Percentiles rank a stretch among this genome's conserved stretches.
Evolutionary conservation across 495 filamentous ascomycete species (phyloP).

Genomic region (Extremus antarcticus): DNA sequence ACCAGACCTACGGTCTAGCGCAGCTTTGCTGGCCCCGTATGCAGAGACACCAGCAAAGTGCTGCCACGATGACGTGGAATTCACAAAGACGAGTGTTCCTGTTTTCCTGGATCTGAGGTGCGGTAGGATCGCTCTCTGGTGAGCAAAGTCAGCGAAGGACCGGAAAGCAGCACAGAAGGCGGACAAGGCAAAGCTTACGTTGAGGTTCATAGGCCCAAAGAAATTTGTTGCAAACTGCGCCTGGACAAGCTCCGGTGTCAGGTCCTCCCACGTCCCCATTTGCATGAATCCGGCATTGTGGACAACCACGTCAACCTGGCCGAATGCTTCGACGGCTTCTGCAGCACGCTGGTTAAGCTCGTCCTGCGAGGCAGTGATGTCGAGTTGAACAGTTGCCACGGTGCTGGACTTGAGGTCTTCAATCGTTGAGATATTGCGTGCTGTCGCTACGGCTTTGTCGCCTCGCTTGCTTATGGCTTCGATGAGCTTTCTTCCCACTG

Average conservation of each 20-base stretch:
- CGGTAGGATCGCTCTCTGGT: background rate
- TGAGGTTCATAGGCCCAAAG: background rate
- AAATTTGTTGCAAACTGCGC: background rate
- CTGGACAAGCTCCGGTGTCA: background rate
- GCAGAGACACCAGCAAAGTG: background rate
- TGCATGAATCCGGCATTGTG: background rate
- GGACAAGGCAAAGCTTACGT: background rate
- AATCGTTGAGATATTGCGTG: background rate
- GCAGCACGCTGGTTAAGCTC: background rate
- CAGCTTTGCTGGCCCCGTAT: background rate
- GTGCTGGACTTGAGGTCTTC: background rate
- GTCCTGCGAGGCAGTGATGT: background rate
- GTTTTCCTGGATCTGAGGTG: background rate
- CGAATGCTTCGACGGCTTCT: background rate
- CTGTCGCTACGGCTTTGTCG: background rate
- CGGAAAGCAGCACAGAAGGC: background rate
- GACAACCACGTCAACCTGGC: background rate
- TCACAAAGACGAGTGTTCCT: background rate
- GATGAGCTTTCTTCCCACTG: background rate
- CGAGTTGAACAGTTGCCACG: background rate
- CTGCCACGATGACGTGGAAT: background rate
- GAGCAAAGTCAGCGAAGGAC: background rate
- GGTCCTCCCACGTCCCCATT: background rate
- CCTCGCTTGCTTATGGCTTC: background rate
- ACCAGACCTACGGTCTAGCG: background rate